Base-by-base conservation (phyloP, 805 yeast genomes). In the Maudiozyma serrabonitensis region DNA sequence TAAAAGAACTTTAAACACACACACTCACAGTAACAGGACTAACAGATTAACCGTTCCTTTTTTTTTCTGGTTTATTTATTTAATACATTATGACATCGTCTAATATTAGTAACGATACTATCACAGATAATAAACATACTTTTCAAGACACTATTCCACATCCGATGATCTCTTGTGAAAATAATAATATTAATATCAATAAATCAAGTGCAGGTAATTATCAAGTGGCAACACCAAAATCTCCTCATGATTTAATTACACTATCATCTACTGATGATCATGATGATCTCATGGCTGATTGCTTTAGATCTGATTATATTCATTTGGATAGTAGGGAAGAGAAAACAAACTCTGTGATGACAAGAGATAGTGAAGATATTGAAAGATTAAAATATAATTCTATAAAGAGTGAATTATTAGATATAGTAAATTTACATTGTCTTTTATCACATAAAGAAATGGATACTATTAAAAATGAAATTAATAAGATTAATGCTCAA, bases 381-480 rank as follows among this genome's bases (percentile, higher is more conserved):
- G 66, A 64, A 49, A 52, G 64, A 38, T 44, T 65, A 11, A 60
- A 59, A 43, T 65, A 56, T 50, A 59, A 53, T 32, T 53, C 59
- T 2, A 64, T 66, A 21, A 72, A 64, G 50, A 63, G 59, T 34
- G 67, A 66, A 45, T 52, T 71, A 4, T 41, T 63, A n/a, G 62
- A 75, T 50, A 80, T 79, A 54, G 66, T 81, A 18, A 82, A 81
- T 58, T 59, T 81, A 43, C 86, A 81, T 55, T 78, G 81, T 12
- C 57, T 82, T 28, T 63, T 82, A 46, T 81, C 79, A 48, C 83
- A 81, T 62, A 72, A 75, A 50, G 86, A 82, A 59, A 60, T 75
- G 43, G 67, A 71, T 38, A 60, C 73, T 19, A 69, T 80, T 1
- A 75, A 78, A 47, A 71, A 72, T 40, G 86, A 81, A 55, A 70